These are phyloP conservation scores for Diddensiella santjacobensis DNA, from an alignment of 805 yeast genomes.

Conservation along the genomic window DNA sequence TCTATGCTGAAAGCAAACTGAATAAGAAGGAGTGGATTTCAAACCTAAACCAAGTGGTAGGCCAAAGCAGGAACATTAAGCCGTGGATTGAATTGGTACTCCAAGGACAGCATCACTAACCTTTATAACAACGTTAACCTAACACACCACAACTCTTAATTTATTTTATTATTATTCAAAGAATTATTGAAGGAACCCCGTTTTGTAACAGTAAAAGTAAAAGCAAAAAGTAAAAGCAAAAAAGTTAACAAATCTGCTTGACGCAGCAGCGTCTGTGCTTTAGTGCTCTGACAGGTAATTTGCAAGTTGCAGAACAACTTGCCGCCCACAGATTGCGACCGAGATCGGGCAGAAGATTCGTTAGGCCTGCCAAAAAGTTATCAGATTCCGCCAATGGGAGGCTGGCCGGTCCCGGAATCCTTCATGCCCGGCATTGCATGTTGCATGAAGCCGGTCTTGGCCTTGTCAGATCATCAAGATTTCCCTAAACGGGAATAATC, in stretches of 20 bases:
- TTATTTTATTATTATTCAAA: too few species aligned
- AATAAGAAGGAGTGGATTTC: slow-evolving; percentile 65
- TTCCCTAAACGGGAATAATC: slow-evolving; percentile 2
- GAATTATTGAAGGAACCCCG: too few species aligned
- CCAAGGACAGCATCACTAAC: slow-evolving; percentile 4
- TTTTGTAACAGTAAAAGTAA: too few species aligned
- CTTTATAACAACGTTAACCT: too few species aligned
- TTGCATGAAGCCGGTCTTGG: neutral
- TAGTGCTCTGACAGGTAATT: too few species aligned
- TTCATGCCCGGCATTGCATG: neutral
- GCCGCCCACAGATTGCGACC: too few species aligned
- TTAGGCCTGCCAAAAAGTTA: neutral
- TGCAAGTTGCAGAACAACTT: too few species aligned
- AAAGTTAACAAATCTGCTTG: too few species aligned
- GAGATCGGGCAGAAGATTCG: neutral
- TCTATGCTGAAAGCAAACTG: slow-evolving; percentile 71
- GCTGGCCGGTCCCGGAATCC: neutral
- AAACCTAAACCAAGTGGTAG: slow-evolving; percentile 34
- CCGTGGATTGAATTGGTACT: slow-evolving; percentile 24
- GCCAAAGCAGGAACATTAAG: slow-evolving; percentile 3
- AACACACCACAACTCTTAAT: too few species aligned
- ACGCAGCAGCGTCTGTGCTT: too few species aligned
- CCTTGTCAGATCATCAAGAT: neutral
- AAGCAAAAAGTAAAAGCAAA: too few species aligned
- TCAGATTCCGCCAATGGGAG: neutral